A percentile compares a stretch with the other conserved stretches of the same genome.
Conservation (phyloP, 257 asterid species). For the Coffea eugenioides region DNA sequence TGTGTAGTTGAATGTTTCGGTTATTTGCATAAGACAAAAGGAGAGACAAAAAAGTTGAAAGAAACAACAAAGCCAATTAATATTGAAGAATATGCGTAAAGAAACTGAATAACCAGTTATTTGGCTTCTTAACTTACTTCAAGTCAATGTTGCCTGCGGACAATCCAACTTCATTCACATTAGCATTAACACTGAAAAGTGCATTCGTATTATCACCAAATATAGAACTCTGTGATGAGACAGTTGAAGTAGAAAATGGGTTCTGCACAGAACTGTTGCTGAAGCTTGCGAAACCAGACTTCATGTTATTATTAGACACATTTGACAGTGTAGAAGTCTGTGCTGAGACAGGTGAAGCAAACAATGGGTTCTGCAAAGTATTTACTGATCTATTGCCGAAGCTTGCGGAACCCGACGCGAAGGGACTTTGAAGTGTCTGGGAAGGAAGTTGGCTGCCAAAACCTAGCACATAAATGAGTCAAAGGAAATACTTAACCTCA, state of each 20-base stretch:
- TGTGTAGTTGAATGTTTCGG: neutral
- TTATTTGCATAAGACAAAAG: neutral
- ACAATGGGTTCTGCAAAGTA: slow-evolving; percentile 42
- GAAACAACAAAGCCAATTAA: neutral
- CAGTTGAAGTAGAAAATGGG: too few relatives aligned
- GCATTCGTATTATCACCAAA: too few relatives aligned
- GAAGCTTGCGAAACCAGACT: slow-evolving; percentile 36
- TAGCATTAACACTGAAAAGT: slow-evolving; percentile 1
- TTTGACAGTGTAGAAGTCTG: slow-evolving; percentile 32
- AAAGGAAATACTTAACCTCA: slow-evolving; percentile 11
- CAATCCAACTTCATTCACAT: slow-evolving; percentile 19
- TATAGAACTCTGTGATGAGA: too few relatives aligned
- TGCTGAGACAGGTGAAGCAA: slow-evolving; percentile 36
- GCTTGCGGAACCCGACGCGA: slow-evolving; percentile 40
- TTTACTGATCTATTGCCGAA: slow-evolving; percentile 31
- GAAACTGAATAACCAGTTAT: neutral
- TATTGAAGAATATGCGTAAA: neutral
- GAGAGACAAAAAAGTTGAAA: neutral
- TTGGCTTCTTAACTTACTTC: slow-evolving; percentile 43
- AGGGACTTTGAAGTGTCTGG: slow-evolving; percentile 43
- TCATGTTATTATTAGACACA: neutral
- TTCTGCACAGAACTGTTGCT: slow-evolving; percentile 24
- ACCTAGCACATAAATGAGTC: slow-evolving; percentile 37
- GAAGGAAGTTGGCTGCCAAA: slow-evolving; percentile 38
- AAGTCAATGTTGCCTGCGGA: slow-evolving; percentile 25